Conservation (phyloP, 2,329 filamentous ascomycete species). For the Pyrenochaeta sp. region DNA sequence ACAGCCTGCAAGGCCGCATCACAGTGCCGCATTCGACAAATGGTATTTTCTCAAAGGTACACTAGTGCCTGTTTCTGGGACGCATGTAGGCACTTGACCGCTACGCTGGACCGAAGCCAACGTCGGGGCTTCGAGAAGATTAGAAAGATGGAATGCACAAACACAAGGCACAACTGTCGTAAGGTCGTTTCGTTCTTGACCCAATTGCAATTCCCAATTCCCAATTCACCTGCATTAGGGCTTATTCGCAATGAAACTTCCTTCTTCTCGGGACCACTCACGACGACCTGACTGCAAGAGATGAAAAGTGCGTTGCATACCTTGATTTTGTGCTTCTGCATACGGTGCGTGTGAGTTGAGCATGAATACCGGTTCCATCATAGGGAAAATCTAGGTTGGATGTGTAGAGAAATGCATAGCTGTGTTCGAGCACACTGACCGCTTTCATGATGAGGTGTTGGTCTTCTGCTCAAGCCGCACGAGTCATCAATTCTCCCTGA, state of each 20-base stretch:
- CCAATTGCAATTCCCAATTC: neutral
- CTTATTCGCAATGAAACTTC: neutral
- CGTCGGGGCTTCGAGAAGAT: neutral
- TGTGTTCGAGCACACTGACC: neutral
- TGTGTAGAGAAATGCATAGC: neutral
- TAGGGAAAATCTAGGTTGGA: neutral
- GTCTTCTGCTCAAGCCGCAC: neutral
- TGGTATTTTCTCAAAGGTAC: neutral
- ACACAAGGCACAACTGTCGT: neutral
- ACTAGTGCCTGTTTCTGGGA: neutral
- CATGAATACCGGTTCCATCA: neutral
- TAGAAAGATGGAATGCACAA: neutral
- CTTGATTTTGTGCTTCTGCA: neutral
- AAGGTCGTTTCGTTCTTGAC: neutral
- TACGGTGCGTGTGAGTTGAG: neutral
- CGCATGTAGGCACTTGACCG: neutral
- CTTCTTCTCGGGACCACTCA: neutral
- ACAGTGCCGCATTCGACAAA: neutral
- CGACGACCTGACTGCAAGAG: neutral
- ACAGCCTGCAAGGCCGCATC: neutral
- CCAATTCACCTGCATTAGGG: neutral
- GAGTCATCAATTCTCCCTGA: neutral
- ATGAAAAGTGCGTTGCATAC: neutral
- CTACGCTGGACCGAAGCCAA: neutral
- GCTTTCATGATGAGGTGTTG: neutral